Base-by-base conservation (phyloP, 139 green algal genomes). In the Nannochloris sp. region DNA sequence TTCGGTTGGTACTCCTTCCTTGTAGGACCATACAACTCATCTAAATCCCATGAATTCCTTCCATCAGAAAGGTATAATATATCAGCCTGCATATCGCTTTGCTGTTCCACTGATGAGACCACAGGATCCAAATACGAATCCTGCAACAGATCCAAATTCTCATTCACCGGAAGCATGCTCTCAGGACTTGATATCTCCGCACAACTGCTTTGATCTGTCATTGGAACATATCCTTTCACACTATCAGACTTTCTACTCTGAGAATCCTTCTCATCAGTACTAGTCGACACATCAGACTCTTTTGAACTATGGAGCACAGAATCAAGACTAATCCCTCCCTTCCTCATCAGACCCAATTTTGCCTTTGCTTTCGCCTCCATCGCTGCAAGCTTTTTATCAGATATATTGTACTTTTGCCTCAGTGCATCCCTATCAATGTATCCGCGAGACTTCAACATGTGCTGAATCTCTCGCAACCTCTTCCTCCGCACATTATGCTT, bases 401-500 rank as follows among this genome's bases (percentile, higher is more conserved):
- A 55, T 56, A 72, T 31, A 4, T 48, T 48, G 19, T 76, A 76
- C 59, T 76, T 71, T 15, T 60, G 15, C 10, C 14, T 19, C 27
- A 66, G n/a, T 25, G n/a, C 34, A 40, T 27, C 60, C 54, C 61
- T 55, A 34, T 76, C 70, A 4, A 76, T 48, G 8, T 54, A 55
- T n/a, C 64, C 70, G 12, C 40, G 59, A 18, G 51, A 72, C 44
- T 61, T 60, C 9, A 76, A 49, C 64, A 76, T 67, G 44, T 69
- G 70, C 16, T 50, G 29, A 64, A 76, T 72, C 57, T 76, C 70
- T 48, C 70, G 44, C 68, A 66, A 48, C 29, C 71, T 68, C 34
- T 81, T 66, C 8, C 82, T 69, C 31, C 78, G 66, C 0, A 73
- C 70, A 55, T 89, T 89, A 73, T 89, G 83, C 5, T 81, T 78